phyloP scores from a whole-genome alignment of 2,329 filamentous ascomycete genomes.

The Lecanicillium sp. region DNA sequence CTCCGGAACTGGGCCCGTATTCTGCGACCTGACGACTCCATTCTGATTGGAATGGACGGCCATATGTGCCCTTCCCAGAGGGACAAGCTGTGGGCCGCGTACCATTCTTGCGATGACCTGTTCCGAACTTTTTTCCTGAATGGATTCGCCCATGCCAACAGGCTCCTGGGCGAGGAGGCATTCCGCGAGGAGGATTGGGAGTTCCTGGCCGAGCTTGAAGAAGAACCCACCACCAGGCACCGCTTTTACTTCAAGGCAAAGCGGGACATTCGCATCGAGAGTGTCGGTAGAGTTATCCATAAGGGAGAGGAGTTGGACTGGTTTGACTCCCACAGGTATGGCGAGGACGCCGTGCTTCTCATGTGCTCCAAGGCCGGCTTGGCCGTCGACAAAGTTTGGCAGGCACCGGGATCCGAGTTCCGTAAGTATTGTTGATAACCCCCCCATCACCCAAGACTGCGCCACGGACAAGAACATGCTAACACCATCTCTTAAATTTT shows the following conservation, averaged over 20 bases:
- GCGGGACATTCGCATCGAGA: slow-evolving; percentile 20
- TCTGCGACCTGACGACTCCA: slow-evolving; percentile 24
- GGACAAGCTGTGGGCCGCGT: slow-evolving; percentile 32
- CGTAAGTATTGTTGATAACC: slow-evolving; percentile 18
- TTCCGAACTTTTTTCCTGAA: slow-evolving; percentile 30
- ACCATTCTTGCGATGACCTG: slow-evolving; percentile 28
- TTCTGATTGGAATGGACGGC: slow-evolving; percentile 34
- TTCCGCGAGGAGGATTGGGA: slow-evolving; percentile 31
- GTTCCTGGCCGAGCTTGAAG: slow-evolving; percentile 26
- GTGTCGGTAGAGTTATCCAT: slow-evolving; percentile 17
- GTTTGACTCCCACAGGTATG: slow-evolving; percentile 37
- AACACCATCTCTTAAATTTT: neutral
- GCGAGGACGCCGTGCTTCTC: slow-evolving; percentile 24
- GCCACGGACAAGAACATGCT: no score
- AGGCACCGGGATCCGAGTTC: slow-evolving; percentile 29
- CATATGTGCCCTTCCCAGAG: slow-evolving; percentile 23
- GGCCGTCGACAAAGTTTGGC: slow-evolving; percentile 26
- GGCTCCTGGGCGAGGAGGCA: slow-evolving; percentile 23
- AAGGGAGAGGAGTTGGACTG: slow-evolving; percentile 30
- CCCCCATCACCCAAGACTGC: neutral
- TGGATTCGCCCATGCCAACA: slow-evolving; percentile 30
- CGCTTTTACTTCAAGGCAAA: slow-evolving; percentile 31
- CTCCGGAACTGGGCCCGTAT: slow-evolving; percentile 28
- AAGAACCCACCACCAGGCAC: slow-evolving; percentile 28
- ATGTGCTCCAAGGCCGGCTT: slow-evolving; percentile 32